Evolutionary conservation across 2,329 filamentous ascomycete species (phyloP).

Genomic region (Nothopassalora personata): DNA sequence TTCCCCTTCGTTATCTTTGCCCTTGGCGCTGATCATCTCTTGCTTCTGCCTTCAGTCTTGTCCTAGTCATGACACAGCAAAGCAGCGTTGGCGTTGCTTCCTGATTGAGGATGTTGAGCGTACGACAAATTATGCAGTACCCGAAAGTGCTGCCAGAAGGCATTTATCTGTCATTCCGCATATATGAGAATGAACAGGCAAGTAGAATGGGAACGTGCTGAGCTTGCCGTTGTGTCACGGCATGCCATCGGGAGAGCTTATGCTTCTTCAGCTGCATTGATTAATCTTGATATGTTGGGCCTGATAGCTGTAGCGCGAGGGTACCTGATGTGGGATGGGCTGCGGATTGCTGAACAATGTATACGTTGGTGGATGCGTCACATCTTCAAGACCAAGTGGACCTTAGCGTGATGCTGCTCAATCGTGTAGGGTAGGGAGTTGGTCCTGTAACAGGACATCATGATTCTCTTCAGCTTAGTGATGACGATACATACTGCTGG

Average conservation of each 20-base stretch:
- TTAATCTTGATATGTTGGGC: neutral
- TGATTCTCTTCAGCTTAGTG: neutral
- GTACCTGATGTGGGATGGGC: neutral
- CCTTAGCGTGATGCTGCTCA: neutral
- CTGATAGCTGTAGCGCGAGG: no score
- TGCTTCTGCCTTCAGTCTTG: neutral
- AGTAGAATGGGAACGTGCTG: neutral
- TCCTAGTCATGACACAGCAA: neutral
- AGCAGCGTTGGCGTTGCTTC: neutral
- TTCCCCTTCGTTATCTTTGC: neutral
- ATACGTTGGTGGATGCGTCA: neutral
- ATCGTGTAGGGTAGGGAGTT: neutral
- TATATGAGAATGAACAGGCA: neutral
- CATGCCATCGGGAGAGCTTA: neutral
- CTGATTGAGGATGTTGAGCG: neutral
- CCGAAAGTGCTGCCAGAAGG: neutral
- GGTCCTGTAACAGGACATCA: neutral
- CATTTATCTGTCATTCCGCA: neutral
- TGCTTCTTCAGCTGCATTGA: neutral
- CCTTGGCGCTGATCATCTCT: neutral
- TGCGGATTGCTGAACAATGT: neutral
- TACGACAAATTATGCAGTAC: neutral
- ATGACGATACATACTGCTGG: neutral
- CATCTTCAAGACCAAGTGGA: neutral
- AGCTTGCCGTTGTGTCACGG: neutral